phyloP scores from a whole-genome alignment of 2,329 filamentous ascomycete species.

The Huntiella decipiens region DNA sequence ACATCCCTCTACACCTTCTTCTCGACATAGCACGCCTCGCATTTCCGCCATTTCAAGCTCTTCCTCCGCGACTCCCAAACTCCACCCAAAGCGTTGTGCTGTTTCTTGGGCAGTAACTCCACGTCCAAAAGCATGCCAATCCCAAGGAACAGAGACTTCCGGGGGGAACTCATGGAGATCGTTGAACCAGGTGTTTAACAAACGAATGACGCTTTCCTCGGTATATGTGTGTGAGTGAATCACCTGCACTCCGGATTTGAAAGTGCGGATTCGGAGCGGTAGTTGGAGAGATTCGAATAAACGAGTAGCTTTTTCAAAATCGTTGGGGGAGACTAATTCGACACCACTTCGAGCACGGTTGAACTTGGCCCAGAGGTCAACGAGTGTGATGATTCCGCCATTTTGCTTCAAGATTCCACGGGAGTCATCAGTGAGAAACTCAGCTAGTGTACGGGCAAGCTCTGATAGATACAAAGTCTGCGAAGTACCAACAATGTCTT shows the following conservation, averaged over 20 bases:
- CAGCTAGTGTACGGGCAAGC: constrained; percentile 63
- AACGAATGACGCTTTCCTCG: constrained; percentile 69
- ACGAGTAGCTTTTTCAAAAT: constrained; percentile 76
- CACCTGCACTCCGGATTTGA: constrained; percentile 86
- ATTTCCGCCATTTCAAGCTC: constrained; percentile 97
- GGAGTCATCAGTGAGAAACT: constrained; percentile 74
- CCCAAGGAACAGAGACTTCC: constrained; percentile 48
- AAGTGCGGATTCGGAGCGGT: constrained; percentile 69
- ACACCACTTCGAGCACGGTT: constrained; percentile 86
- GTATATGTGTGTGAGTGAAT: constrained; percentile 77
- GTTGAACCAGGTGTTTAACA: constrained; percentile 53
- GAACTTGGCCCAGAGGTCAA: constrained; percentile 87
- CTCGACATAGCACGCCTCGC: constrained; percentile 66
- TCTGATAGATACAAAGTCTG: constrained; percentile 83
- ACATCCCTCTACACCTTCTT: constrained; percentile 78
- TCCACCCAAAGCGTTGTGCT: constrained; percentile 88
- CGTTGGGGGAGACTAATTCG: constrained; percentile 75
- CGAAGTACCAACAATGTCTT: constrained; percentile 68
- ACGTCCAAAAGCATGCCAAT: constrained; percentile 59
- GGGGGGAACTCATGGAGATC: constrained; percentile 50
- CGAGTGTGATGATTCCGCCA: constrained; percentile 73
- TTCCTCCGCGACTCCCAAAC: constrained; percentile 84
- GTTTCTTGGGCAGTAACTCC: constrained; percentile 80
- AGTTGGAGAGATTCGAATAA: constrained; percentile 78
- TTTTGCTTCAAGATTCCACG: constrained; percentile 59